Evolutionary conservation across 257 asterid genomes (phyloP), one percentile per base, ranked within the genome.

Genomic region (Lithospermum erythrorhizon): DNA sequence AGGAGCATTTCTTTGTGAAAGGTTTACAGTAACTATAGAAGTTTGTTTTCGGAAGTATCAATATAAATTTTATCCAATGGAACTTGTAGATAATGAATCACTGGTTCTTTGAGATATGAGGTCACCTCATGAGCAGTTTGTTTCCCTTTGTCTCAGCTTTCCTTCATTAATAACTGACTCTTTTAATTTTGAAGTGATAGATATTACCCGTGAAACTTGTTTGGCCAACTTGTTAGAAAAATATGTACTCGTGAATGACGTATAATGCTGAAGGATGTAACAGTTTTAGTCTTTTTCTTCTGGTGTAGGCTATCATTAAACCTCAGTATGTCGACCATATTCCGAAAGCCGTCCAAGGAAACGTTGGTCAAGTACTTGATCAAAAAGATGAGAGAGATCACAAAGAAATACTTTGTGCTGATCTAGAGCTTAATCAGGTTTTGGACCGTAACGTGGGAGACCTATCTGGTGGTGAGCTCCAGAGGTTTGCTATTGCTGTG

Each of bases 381-480:
- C 99, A 93, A 73, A 93, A 93, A 75, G 96, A 93, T 57, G 99
- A 93, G 85, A 88, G 96, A 67, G 93, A 76, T 1, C 74, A 80
- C 78, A 89, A 93, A 82, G 75, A 67, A 60, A 71, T 71, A 54
- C 97, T 93, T 25, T 84, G 87, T 68, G 52, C 48, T 59, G 97
- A 93, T 73, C 99, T 93, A 64, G 97, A 93, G 81, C 80, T 93
- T 75, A 76, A 77, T 80, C 89, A 84, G 77, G 97, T 93, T 64
- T 69, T 93, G 95, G 97, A 87, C 65, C 99, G 97, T 61, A 86
- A 81, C 72, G 99, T 89, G 48, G 99, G 95, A 58, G 95, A 93
- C 77, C 78, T 93, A 72, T 93, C 99, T 71, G 99, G 99, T 73
- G 97, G 97, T 55, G 97, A 93, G 89, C 99, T 93, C 71, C 99